phyloP scores from a whole-genome alignment of 345 rosid species.

The Arabis hirsuta region DNA sequence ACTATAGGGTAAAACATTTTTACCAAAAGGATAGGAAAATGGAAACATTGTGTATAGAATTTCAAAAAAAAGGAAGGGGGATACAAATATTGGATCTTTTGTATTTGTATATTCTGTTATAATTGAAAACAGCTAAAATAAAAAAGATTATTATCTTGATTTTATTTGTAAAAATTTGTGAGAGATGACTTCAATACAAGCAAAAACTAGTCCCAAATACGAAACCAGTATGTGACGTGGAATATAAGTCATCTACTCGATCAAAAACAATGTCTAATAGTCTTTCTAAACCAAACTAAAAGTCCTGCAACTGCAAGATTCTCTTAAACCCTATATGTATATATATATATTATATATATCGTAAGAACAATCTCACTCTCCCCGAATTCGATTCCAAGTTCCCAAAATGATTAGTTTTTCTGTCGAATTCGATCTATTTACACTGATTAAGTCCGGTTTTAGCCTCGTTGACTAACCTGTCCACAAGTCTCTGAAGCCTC shows the following conservation, averaged over 20 bases:
- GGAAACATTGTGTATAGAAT: constrained; percentile 39
- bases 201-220: constrained; percentile 15
- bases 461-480: constrained; percentile 55
- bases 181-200: constrained; percentile 17
- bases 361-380: constrained; percentile 33
- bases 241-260: constrained; percentile 34
- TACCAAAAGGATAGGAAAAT: constrained; percentile 32
- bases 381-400: constrained; percentile 3
- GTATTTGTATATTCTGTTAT: constrained; percentile 31
- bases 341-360: constrained; percentile 27
- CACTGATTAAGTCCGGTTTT: constrained; percentile 64
- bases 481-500: constrained; percentile 64
- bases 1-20: constrained; percentile 34
- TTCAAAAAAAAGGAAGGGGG: constrained; percentile 4
- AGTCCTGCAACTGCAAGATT: constrained; percentile 29
- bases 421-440: constrained; percentile 53
- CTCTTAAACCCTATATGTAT: constrained; percentile 35
- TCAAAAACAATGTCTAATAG: constrained; percentile 26
- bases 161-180: constrained; percentile 12
- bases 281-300: constrained; percentile 37
- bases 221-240: constrained; percentile 36
- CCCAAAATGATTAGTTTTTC: constrained; percentile 9
- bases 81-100: constrained; percentile 36
- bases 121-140: constrained; percentile 18
- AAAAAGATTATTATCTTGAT: constrained; percentile 19